Evolutionary conservation across 257 asterid species (phyloP).

Genomic region (Gentiana dahurica): DNA sequence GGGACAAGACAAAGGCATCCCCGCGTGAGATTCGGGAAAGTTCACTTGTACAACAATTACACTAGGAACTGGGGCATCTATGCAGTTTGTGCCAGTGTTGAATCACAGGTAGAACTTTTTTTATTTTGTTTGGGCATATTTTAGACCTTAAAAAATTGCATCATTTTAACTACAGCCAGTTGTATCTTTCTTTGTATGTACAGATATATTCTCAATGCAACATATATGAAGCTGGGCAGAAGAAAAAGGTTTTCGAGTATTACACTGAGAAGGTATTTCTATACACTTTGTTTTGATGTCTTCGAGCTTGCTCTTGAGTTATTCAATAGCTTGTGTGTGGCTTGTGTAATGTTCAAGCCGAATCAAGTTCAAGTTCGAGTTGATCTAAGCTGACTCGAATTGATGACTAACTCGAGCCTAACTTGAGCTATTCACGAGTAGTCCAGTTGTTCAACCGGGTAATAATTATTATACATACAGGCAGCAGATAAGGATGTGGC

Average conservation of each 20-base stretch:
- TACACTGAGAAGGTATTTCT: slow-evolving; percentile 73
- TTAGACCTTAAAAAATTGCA: neutral
- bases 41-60: slow-evolving; percentile 80
- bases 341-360: too few species aligned
- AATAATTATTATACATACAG: slow-evolving; percentile 23
- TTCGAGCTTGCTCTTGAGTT: too few species aligned
- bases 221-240: slow-evolving; percentile 71
- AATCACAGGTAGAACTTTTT: slow-evolving; percentile 58
- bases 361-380: too few species aligned
- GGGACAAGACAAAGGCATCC: slow-evolving; percentile 89
- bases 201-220: slow-evolving; percentile 85
- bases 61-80: slow-evolving; percentile 85
- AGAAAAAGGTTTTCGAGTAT: slow-evolving; percentile 75
- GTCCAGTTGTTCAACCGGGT: too few species aligned
- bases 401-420: too few species aligned
- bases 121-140: slow-evolving; percentile 4
- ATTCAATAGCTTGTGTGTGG: too few species aligned
- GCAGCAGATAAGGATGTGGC: slow-evolving; percentile 62
- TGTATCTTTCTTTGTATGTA: slow-evolving; percentile 2
- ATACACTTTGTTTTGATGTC: too few species aligned
- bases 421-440: too few species aligned
- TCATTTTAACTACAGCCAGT: neutral
- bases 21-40: slow-evolving; percentile 87
- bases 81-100: slow-evolving; percentile 95
- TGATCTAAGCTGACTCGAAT: too few species aligned